phyloP scores from a whole-genome alignment of 768 basidiomycete species.

The Auriscalpium orientale region DNA sequence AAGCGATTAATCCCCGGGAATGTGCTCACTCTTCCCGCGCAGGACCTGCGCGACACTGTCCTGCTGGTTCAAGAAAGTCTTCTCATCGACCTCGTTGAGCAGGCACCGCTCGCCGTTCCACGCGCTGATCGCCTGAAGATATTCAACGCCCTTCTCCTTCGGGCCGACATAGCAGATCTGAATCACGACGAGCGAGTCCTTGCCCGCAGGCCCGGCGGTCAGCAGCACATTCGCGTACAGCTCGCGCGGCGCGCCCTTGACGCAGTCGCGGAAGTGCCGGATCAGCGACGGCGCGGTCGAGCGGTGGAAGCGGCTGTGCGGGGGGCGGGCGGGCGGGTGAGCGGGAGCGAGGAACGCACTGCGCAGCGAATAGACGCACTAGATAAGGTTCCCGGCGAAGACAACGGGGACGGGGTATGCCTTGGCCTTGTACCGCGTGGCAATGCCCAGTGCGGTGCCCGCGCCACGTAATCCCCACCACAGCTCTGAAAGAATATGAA shows the following conservation, averaged over 20 bases:
- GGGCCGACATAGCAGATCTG: conserved; percentile 88
- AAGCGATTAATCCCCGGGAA: background rate
- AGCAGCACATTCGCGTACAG: conserved; percentile 87
- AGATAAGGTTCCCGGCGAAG: conserved; percentile 88
- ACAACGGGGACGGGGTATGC: conserved; percentile 88
- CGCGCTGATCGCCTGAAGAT: conserved; percentile 75
- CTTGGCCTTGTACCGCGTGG: conserved; percentile 82
- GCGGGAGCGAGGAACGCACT: background rate
- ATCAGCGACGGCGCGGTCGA: conserved; percentile 85
- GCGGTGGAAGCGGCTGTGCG: conserved; percentile 69
- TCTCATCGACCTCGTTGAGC: conserved; percentile 86
- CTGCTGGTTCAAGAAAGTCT: conserved; percentile 84
- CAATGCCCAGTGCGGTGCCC: conserved; percentile 77
- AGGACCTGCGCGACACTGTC: conserved; percentile 88
- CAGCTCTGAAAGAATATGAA: conserved; percentile 43
- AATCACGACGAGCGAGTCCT: conserved; percentile 82
- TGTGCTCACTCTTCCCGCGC: conserved; percentile 67
- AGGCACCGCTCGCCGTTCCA: conserved; percentile 87
- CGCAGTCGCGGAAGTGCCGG: conserved; percentile 87
- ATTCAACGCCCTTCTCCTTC: conserved; percentile 63
- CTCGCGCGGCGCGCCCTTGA: conserved; percentile 81
- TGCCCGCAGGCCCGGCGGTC: conserved; percentile 79
- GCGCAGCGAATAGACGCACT: conserved; percentile 42
- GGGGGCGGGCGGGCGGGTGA: conserved; percentile 1
- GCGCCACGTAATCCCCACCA: conserved; percentile 87